Percentiles rank a stretch among this genome's conserved stretches.
Evolutionary conservation across 116 monocot species (phyloP).

Genomic region (Papilionanthe hybrid): DNA sequence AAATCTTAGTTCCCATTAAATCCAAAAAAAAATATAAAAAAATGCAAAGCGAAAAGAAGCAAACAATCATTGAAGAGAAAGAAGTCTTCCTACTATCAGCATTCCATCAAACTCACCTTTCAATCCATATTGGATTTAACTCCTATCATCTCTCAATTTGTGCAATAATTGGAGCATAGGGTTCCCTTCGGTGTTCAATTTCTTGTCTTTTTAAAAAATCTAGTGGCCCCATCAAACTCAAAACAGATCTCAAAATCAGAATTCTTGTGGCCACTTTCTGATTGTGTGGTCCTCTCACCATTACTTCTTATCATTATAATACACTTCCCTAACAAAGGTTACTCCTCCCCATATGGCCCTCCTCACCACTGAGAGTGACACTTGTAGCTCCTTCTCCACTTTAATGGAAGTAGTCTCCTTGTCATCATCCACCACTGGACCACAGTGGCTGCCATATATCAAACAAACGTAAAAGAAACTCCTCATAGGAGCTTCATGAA

Average conservation of each 20-base stretch:
- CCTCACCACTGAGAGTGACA: not conserved
- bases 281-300: constrained; percentile 1
- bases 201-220: not conserved
- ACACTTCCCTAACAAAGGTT: not conserved
- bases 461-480: not conserved
- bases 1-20: not conserved
- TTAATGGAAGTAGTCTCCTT: constrained; percentile 11
- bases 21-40: too few relatives aligned
- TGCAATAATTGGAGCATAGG: constrained; percentile 8
- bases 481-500: not conserved
- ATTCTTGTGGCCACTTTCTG: constrained; percentile 2
- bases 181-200: not conserved
- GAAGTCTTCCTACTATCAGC: not conserved
- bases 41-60: not conserved
- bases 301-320: constrained; percentile 6
- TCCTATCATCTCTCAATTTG: not conserved
- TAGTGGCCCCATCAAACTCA: constrained; percentile 4
- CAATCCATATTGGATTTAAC: not conserved
- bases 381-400: not conserved
- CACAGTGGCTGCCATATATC: not conserved
- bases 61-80: constrained; percentile 1
- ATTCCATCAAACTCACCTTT: not conserved
- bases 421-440: constrained; percentile 5
- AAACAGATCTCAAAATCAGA: not conserved
- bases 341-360: not conserved